Evolutionary conservation across 768 basidiomycete species (phyloP), one percentile per base, ranked within the genome.

Genomic region (Trametes cingulata): DNA sequence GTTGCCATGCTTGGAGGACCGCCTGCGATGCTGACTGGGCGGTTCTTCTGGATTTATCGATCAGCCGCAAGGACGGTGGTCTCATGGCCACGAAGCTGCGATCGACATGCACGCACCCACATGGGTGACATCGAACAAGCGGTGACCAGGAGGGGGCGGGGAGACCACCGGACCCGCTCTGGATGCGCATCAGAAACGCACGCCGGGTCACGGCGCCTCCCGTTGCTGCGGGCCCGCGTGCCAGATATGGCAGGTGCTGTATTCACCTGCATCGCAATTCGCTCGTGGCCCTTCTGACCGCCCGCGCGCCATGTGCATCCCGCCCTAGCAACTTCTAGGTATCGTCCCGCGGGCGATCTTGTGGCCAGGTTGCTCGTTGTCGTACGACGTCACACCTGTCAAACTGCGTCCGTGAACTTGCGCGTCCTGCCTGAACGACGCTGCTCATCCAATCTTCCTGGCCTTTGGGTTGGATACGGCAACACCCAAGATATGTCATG

Each of bases 161-260:
- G 6, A 33, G 29, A 33, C 29, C 29, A 33, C 29, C 29, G 29
- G 29, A 33, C 29, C 29, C 29, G 29, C 29, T 33, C 29, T 33
- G 6, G 29, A 33, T 10, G 41, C 53, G 29, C 53, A 54, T 54
- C 53, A 54, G 53, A 53, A 53, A 24, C 36, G 49, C 8, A 24
- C 35, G 49, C 33, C 15, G 37, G 51, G 51, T 52, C 51, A 54
- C 53, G 53, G 53, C 53, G 43, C 33, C 36, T 45, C 19, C 53
- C 42, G 41, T 43, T 13, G 42, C 42, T 54, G 33, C 42, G 41
- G 42, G 35, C 33, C 53, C 42, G 53, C 53, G 53, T 24, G 29
- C 53, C 53, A 22, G 42, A 36, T 54, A 54, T 54, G 53, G 53
- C n/a, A 54, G 29, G 53, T 42, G 22, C 53, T 43, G 53, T 54